phyloP scores from a whole-genome alignment of 1,139 yeast genomes.

The Candida sp. region DNA sequence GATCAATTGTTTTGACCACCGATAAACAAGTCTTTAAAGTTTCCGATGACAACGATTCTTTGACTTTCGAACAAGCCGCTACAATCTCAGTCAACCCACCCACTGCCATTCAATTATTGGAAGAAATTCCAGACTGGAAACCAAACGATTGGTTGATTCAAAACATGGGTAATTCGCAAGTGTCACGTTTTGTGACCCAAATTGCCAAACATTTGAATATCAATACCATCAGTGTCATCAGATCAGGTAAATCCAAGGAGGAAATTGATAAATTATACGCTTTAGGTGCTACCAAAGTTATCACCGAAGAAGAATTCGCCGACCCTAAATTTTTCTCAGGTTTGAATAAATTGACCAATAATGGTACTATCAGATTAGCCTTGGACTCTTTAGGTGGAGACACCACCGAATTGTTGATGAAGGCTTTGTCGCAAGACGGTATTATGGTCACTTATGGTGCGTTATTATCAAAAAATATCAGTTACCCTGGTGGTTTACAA shows the following conservation, averaged over 20 bases:
- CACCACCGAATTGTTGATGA: constrained; percentile 19
- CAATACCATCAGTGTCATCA: constrained; percentile 26
- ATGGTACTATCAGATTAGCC: constrained; percentile 29
- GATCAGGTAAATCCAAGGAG: constrained; percentile 26
- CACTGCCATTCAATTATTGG: constrained; percentile 30
- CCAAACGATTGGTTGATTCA: constrained; percentile 29
- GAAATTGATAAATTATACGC: constrained; percentile 18
- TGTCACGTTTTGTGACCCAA: constrained; percentile 27
- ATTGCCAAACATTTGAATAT: constrained; percentile 20
- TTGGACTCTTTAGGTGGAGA: constrained; percentile 31
- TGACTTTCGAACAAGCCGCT: constrained; percentile 27
- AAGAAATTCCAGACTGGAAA: constrained; percentile 25
- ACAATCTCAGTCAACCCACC: constrained; percentile 33
- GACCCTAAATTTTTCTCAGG: constrained; percentile 51
- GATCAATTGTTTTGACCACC: constrained; percentile 18
- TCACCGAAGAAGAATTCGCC: constrained; percentile 47
- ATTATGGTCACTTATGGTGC: constrained; percentile 27
- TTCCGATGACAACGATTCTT: constrained; percentile 7
- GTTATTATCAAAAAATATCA: constrained; percentile 47
- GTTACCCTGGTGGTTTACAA: constrained; percentile 13
- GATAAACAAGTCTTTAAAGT: constrained; percentile 17
- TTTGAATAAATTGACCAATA: constrained; percentile 38
- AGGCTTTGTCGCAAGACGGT: constrained; percentile 22
- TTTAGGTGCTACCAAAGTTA: constrained; percentile 30
- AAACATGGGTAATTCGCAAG: constrained; percentile 36